phyloP scores from a whole-genome alignment of 129 eudicot genomes.

The Flaveria brownii region DNA sequence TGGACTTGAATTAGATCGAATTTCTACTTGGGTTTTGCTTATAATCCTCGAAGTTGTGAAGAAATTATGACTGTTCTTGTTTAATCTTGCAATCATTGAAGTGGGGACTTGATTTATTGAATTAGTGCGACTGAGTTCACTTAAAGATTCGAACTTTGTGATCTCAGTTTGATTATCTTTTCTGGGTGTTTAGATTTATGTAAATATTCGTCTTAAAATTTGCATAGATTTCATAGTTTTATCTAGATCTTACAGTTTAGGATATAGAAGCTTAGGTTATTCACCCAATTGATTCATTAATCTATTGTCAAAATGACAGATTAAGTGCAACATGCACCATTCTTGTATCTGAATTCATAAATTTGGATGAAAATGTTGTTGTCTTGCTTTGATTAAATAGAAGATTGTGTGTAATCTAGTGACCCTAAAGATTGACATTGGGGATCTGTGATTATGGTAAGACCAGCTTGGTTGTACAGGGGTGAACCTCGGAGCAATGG shows the following conservation, averaged over 20 bases:
- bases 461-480: background rate
- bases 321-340: slow-evolving; percentile 6
- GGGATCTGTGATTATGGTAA: slow-evolving; percentile 19
- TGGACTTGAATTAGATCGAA: slow-evolving; percentile 11
- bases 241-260: slow-evolving; percentile 21
- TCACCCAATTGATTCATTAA: slow-evolving; percentile 10
- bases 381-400: slow-evolving; percentile 1
- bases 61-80: slow-evolving; percentile 20
- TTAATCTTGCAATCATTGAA: slow-evolving; percentile 19
- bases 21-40: slow-evolving; percentile 24
- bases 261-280: slow-evolving; percentile 18
- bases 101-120: slow-evolving; percentile 12
- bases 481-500: no score
- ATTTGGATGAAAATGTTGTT: slow-evolving; percentile 1
- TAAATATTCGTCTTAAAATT: background rate
- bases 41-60: background rate
- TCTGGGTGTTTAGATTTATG: slow-evolving; percentile 23
- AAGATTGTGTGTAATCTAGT: slow-evolving; percentile 7
- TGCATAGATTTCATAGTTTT: background rate
- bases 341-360: slow-evolving; percentile 15
- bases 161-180: slow-evolving; percentile 8
- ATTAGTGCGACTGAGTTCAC: slow-evolving; percentile 21
- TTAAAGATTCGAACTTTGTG: slow-evolving; percentile 30
- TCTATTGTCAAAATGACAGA: background rate
- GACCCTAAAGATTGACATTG: slow-evolving; percentile 21